phyloP scores from a whole-genome alignment of 306 rosid species.

The Dalbergia cultrata region DNA sequence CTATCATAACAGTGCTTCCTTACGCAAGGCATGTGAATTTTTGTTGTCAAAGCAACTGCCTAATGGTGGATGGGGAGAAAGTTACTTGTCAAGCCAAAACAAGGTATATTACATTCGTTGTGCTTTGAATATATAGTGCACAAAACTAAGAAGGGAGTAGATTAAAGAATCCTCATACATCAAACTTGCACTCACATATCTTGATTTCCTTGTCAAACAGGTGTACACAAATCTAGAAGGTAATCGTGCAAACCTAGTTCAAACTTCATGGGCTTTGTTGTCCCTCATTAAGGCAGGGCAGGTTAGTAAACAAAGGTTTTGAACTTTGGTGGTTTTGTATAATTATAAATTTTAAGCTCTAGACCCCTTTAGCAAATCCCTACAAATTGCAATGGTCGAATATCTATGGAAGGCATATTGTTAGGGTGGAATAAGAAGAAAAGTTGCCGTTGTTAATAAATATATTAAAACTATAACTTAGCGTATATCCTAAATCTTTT shows the following conservation, averaged over 20 bases:
- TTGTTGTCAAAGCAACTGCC: neutral
- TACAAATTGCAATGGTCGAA: neutral
- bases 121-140: neutral
- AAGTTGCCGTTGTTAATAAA: too few species aligned
- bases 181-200: too few species aligned
- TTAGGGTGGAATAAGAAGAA: too few species aligned
- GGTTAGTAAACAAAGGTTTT: neutral
- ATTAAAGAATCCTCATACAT: too few species aligned
- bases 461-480: too few species aligned
- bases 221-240: neutral
- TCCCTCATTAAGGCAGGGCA: neutral
- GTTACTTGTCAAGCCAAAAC: neutral
- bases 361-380: too few species aligned
- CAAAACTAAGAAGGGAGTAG: neutral
- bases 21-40: neutral
- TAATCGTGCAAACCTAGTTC: neutral
- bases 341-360: too few species aligned
- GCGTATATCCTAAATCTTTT: too few species aligned
- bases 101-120: neutral
- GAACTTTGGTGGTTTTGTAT: too few species aligned
- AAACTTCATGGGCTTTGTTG: neutral
- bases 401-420: too few species aligned
- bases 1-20: neutral
- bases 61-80: neutral
- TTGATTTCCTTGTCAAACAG: neutral